These are phyloP conservation scores for Diaporthe vaccinii DNA, from an alignment of 2,329 filamentous ascomycete species.

Conservation along the genomic window DNA sequence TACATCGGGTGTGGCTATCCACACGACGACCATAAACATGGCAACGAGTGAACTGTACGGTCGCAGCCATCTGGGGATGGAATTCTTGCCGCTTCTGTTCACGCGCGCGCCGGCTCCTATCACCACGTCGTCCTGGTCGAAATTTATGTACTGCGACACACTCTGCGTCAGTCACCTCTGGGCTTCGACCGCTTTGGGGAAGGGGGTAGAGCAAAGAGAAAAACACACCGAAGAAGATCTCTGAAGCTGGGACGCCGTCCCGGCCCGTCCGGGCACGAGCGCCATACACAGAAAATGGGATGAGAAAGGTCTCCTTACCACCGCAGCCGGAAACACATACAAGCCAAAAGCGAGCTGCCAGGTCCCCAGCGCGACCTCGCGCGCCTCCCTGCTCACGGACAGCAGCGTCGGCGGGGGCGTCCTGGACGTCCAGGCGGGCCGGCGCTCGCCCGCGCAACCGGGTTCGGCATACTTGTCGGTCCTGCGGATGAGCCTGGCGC, in stretches of 20 bases:
- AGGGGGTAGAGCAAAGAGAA: not conserved
- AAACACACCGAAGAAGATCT: not conserved
- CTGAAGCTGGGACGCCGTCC: not conserved
- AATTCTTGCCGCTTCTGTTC: not conserved
- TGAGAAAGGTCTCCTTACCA: not conserved
- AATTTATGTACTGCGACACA: conserved; percentile 10
- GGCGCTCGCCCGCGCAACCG: not conserved
- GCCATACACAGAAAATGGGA: not conserved
- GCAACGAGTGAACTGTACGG: not conserved
- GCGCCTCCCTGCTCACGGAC: conserved; percentile 9
- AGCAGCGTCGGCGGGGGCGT: not conserved
- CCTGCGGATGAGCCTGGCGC: not conserved
- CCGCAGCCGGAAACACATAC: not conserved
- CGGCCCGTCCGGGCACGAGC: too few species aligned
- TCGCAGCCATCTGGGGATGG: too few species aligned
- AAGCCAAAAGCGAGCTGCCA: not conserved
- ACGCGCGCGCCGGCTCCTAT: not conserved
- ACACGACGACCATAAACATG: not conserved
- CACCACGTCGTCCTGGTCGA: conserved; percentile 25
- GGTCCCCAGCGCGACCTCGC: not conserved
- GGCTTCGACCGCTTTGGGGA: not conserved
- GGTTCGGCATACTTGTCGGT: accelerated
- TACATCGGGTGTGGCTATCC: not conserved
- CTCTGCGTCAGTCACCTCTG: not conserved
- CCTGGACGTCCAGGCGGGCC: not conserved